These are phyloP conservation scores for Phaffomyces thermotolerans DNA, from an alignment of 805 yeast genomes.

Conservation along the genomic window DNA sequence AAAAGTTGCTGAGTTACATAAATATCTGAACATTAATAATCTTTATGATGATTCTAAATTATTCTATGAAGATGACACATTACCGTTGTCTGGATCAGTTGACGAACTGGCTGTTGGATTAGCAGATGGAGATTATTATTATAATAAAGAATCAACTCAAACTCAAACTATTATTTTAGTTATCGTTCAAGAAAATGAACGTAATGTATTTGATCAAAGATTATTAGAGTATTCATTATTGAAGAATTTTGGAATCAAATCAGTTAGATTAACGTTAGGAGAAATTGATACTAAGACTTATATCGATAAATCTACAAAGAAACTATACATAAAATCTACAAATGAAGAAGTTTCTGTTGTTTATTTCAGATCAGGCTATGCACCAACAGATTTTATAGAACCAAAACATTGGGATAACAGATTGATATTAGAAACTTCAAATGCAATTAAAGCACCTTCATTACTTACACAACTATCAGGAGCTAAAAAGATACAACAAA, in stretches of 20 bases:
- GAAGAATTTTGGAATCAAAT: constrained; percentile 45
- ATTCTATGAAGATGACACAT: constrained; percentile 37
- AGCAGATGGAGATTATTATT: constrained; percentile 55
- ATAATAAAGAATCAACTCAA: constrained; percentile 29
- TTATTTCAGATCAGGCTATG: constrained; percentile 85
- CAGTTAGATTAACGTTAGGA: constrained; percentile 61
- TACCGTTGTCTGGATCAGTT: constrained; percentile 67
- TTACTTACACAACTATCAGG: constrained; percentile 87
- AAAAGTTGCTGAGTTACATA: constrained; percentile 71
- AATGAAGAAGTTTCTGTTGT: constrained; percentile 78
- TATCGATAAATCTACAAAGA: constrained; percentile 32
- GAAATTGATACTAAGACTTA: constrained; percentile 41
- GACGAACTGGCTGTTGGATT: constrained; percentile 59
- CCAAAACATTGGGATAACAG: constrained; percentile 76
- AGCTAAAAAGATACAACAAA: constrained; percentile 88
- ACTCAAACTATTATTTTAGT: constrained; percentile 56
- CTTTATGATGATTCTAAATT: constrained; percentile 37
- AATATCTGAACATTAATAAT: constrained; percentile 53
- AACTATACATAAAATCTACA: constrained; percentile 45
- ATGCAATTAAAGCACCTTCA: constrained; percentile 89
- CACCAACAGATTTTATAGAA: constrained; percentile 68
- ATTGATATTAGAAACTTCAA: constrained; percentile 57
- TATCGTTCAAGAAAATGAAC: constrained; percentile 77
- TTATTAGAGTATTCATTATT: constrained; percentile 67
- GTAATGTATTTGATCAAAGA: constrained; percentile 90